These are phyloP conservation scores for Aspergillus viridinutans DNA, from an alignment of 2,329 filamentous ascomycete genomes.

Conservation along the genomic window DNA sequence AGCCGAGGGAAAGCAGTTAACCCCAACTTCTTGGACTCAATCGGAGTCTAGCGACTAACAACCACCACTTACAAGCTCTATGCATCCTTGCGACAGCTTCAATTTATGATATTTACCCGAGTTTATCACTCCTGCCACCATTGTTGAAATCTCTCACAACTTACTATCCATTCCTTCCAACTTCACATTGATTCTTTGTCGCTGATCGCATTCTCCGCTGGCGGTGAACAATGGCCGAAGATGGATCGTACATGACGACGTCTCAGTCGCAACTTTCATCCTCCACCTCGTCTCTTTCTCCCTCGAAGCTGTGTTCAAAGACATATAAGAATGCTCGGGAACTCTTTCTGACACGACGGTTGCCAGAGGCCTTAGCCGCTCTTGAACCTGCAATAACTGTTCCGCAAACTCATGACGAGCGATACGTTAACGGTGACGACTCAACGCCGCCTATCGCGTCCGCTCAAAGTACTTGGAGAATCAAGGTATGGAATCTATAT, in stretches of 20 bases:
- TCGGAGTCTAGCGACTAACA: not conserved
- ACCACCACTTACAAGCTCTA: not conserved
- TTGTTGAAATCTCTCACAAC: not conserved
- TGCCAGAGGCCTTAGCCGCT: constrained; percentile 83
- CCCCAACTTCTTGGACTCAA: not conserved
- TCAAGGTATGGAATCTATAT: constrained; percentile 98
- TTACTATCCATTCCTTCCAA: not conserved
- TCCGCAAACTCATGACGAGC: constrained; percentile 33
- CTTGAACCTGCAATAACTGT: constrained; percentile 76
- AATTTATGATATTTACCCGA: not conserved
- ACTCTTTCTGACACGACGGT: constrained; percentile 86
- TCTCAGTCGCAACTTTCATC: constrained; percentile 57
- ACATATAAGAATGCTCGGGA: constrained; percentile 92
- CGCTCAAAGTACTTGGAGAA: constrained; percentile 74
- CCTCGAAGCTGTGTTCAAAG: constrained; percentile 67
- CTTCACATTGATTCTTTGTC: not conserved
- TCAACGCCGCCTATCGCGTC: constrained; percentile 66
- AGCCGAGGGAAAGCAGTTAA: not conserved
- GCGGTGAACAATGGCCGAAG: constrained; percentile 31
- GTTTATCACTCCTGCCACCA: not conserved
- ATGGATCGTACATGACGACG: constrained; percentile 26
- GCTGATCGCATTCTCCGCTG: constrained; percentile 1
- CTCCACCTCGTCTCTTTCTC: constrained; percentile 64
- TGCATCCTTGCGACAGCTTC: not conserved
- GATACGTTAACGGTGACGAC: constrained; percentile 43